Conservation (phyloP, 768 basidiomycete species). For the Dendrothele bispora region DNA sequence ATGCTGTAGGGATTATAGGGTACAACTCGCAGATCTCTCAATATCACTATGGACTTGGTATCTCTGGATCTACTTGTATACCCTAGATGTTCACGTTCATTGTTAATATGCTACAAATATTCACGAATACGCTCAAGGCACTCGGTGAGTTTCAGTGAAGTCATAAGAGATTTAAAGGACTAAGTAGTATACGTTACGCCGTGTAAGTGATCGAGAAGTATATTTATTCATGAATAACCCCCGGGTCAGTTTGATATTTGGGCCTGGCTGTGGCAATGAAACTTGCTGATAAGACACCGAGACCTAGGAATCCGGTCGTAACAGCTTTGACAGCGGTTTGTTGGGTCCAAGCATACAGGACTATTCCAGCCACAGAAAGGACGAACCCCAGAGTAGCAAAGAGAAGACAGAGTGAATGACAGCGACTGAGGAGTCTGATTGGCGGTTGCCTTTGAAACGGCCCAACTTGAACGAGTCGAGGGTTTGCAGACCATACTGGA, state of each 20-base stretch:
- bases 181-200: no score
- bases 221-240: conserved; percentile 3
- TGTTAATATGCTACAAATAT: no score
- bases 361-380: conserved; percentile 48
- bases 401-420: conserved; percentile 48
- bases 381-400: conserved; percentile 48
- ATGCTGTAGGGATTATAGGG: no score
- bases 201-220: no score
- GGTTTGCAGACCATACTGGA: conserved; percentile 43
- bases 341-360: conserved; percentile 51
- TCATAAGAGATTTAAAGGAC: no score
- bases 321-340: conserved; percentile 46
- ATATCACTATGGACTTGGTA: no score
- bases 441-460: conserved; percentile 41
- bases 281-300: conserved; percentile 25
- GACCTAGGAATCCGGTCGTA: conserved; percentile 37
- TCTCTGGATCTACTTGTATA: no score
- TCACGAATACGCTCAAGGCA: no score
- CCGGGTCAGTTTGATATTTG: neutral
- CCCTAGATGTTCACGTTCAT: no score
- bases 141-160: no score
- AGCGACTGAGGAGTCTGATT: conserved; percentile 47
- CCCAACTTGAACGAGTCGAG: conserved; percentile 53
- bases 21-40: no score
- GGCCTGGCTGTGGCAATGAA: conserved; percentile 15